Evolutionary conservation across 2,329 filamentous ascomycete species (phyloP).

Genomic region (Fusarium sp.): DNA sequence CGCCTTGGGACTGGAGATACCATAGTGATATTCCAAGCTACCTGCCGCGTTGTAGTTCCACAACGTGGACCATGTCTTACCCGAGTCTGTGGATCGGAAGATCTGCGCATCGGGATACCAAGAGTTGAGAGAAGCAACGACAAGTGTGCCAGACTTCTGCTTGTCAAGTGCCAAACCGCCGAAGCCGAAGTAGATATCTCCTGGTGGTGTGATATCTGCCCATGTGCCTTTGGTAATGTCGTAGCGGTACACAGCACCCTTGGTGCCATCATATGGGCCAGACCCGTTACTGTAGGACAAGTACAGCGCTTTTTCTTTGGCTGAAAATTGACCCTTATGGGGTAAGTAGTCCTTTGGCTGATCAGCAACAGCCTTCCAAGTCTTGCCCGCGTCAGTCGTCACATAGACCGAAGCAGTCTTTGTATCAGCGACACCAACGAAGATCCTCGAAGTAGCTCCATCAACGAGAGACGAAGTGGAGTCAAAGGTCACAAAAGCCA

Average conservation of each 20-base stretch:
- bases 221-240: slow-evolving; percentile 62
- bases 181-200: slow-evolving; percentile 66
- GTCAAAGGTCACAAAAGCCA: slow-evolving; percentile 68
- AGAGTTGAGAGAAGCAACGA: slow-evolving; percentile 68
- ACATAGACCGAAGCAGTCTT: slow-evolving; percentile 66
- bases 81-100: slow-evolving; percentile 67
- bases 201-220: slow-evolving; percentile 68
- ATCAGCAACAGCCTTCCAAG: slow-evolving; percentile 63
- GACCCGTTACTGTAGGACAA: slow-evolving; percentile 66
- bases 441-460: slow-evolving; percentile 67
- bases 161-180: slow-evolving; percentile 67
- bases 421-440: slow-evolving; percentile 68
- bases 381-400: slow-evolving; percentile 65
- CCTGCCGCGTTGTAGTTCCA: slow-evolving; percentile 66
- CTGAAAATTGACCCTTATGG: slow-evolving; percentile 65
- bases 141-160: slow-evolving; percentile 66
- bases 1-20: slow-evolving; percentile 60
- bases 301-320: slow-evolving; percentile 66
- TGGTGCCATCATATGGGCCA: slow-evolving; percentile 68
- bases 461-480: slow-evolving; percentile 60
- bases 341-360: slow-evolving; percentile 66
- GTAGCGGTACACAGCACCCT: slow-evolving; percentile 67
- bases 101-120: slow-evolving; percentile 71
- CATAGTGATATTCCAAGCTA: slow-evolving; percentile 60
- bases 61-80: slow-evolving; percentile 64